Evolutionary conservation across 495 filamentous ascomycete species (phyloP).

Genomic region (Geoglossum glabrum): DNA sequence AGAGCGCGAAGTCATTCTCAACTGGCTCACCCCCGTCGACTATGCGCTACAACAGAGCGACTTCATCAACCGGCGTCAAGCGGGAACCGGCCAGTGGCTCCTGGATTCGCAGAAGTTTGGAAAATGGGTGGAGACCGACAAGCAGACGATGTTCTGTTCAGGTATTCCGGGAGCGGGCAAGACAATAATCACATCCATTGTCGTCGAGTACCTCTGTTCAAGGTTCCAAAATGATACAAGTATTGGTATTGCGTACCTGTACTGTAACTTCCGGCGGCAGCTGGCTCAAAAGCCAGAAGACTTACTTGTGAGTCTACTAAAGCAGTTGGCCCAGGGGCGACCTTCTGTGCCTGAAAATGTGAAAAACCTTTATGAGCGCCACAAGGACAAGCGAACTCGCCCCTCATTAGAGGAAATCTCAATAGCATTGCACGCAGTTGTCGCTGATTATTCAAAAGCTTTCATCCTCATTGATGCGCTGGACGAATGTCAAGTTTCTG

Average conservation of each 20-base stretch:
- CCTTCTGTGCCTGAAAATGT: neutral
- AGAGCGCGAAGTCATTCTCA: neutral
- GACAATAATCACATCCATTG: neutral
- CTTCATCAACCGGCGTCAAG: neutral
- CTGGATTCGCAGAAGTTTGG: neutral
- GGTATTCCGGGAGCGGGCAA: no score
- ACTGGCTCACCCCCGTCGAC: neutral
- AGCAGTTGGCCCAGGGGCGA: conserved; percentile 1
- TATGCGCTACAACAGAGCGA: neutral
- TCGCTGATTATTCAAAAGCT: neutral
- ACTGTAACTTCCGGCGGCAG: conserved; percentile 4
- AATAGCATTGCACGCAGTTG: neutral
- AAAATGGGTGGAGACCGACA: neutral
- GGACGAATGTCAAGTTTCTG: conserved; percentile 14
- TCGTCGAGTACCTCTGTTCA: neutral
- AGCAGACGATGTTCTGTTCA: neutral
- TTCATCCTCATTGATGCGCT: conserved; percentile 5
- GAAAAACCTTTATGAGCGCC: neutral
- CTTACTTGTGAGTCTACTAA: conserved; percentile 4
- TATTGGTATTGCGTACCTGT: conserved; percentile 3
- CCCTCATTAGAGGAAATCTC: neutral
- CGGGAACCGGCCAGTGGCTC: neutral
- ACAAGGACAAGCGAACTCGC: neutral
- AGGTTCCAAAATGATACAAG: neutral
- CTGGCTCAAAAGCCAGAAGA: conserved; percentile 1